A percentile compares a stretch with the other conserved stretches of the same genome.
phyloP scores from a whole-genome alignment of 345 rosid genomes.

The Nephelium lappaceum region DNA sequence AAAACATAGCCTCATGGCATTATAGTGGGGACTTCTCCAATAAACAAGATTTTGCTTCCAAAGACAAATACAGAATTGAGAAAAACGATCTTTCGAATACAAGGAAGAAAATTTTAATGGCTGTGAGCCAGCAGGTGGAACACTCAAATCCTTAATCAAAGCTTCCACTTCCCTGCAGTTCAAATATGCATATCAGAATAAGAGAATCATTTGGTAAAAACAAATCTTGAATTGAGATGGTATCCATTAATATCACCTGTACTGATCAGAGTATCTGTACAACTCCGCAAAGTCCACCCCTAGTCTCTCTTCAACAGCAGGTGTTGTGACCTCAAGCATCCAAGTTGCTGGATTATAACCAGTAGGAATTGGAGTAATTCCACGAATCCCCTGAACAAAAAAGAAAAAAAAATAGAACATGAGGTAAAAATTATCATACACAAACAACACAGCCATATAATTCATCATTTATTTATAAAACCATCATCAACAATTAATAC shows the following conservation, averaged over 20 bases:
- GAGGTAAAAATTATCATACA: not conserved
- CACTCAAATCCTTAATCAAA: conserved; percentile 50
- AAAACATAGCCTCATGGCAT: conserved; percentile 40
- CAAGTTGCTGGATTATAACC: conserved; percentile 63
- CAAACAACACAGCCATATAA: not conserved
- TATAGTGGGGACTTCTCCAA: conserved; percentile 61
- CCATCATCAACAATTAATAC: not conserved
- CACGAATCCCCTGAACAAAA: conserved; percentile 47
- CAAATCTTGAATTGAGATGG: conserved; percentile 2
- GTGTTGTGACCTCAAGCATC: conserved; percentile 60
- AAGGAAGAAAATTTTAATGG: conserved; percentile 57
- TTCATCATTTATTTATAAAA: not conserved
- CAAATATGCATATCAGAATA: conserved; percentile 12
- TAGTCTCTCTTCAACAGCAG: conserved; percentile 42
- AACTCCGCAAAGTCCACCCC: conserved; percentile 58
- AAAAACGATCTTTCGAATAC: conserved; percentile 50
- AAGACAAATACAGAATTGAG: conserved; percentile 55
- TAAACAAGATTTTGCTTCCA: conserved; percentile 64
- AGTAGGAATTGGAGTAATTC: conserved; percentile 56
- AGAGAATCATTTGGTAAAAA: not conserved
- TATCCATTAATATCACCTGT: conserved; percentile 43
- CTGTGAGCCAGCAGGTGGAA: conserved; percentile 44
- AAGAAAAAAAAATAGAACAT: conserved; percentile 3
- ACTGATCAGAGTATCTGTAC: conserved; percentile 57
- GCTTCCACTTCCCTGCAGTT: conserved; percentile 66